phyloP scores from a whole-genome alignment of 2,329 filamentous ascomycete genomes.

The Capronia americana region DNA sequence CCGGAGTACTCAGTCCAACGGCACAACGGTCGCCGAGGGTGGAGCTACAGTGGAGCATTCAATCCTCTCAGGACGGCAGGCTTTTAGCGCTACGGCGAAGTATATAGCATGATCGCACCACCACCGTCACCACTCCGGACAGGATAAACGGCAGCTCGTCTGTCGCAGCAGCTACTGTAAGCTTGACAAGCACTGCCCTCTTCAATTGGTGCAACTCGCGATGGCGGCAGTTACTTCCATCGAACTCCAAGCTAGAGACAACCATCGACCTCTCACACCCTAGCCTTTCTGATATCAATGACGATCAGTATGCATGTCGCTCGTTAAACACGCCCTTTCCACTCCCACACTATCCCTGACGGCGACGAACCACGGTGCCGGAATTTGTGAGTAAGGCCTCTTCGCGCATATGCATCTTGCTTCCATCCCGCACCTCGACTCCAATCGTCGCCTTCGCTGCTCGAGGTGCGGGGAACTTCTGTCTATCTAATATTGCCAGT shows the following conservation, averaged over 20 bases:
- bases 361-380: constrained; percentile 8
- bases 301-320: constrained; percentile 18
- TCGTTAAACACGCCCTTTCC: neutral
- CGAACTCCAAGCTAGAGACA: neutral
- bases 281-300: constrained; percentile 17
- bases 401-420: constrained; percentile 5
- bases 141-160: constrained; percentile 1
- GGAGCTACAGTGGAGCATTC: neutral
- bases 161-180: neutral
- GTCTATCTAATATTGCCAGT: neutral
- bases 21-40: no score
- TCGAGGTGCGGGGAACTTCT: constrained; percentile 18
- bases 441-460: constrained; percentile 5
- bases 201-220: neutral
- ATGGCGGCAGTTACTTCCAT: constrained; percentile 5
- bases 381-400: neutral
- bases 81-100: neutral
- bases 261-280: neutral
- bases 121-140: neutral
- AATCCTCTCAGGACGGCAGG: neutral
- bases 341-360: neutral
- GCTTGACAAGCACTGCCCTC: neutral
- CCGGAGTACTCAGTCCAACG: no score
- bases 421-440: constrained; percentile 13
- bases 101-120: neutral